A percentile compares a stretch with the other conserved stretches of the same genome.
These are phyloP conservation scores for Annulohypoxylon truncatum DNA, from an alignment of 2,329 filamentous ascomycete genomes.

Conservation along the genomic window DNA sequence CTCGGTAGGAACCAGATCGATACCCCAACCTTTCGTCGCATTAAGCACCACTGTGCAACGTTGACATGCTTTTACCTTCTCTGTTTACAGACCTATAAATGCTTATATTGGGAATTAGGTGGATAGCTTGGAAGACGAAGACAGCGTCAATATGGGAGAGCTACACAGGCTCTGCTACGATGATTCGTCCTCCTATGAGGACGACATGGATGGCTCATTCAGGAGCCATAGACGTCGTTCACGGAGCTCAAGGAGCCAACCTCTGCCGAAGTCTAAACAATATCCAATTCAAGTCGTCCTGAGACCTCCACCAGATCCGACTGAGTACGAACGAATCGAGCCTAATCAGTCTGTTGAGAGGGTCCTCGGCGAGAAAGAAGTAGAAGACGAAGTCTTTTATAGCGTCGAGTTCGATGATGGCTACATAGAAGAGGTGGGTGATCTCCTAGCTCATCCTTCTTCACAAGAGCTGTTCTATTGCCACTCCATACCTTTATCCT, in stretches of 20 bases:
- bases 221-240: not conserved
- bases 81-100: not conserved
- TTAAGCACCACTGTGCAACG: not conserved
- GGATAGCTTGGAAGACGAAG: slow-evolving; percentile 37
- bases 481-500: not conserved
- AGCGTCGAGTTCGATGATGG: slow-evolving; percentile 61
- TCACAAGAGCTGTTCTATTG: not conserved
- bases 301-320: slow-evolving; percentile 42
- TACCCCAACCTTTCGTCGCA: not conserved
- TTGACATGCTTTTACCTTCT: not conserved
- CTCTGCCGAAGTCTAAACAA: slow-evolving; percentile 19
- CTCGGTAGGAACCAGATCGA: not conserved
- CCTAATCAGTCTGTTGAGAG: slow-evolving; percentile 55
- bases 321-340: slow-evolving; percentile 43
- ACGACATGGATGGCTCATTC: not conserved
- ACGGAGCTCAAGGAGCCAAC: not conserved
- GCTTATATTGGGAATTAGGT: not conserved
- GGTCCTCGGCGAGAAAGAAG: slow-evolving; percentile 50
- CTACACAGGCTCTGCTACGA: not conserved
- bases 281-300: slow-evolving; percentile 49
- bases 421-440: slow-evolving; percentile 58
- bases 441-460: slow-evolving; percentile 33
- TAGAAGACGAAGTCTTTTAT: slow-evolving; percentile 48
- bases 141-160: slow-evolving; percentile 13
- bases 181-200: slow-evolving; percentile 2